These are phyloP conservation scores for Drosera spatulata DNA, from an alignment of 179 eudicot species.

Conservation along the genomic window DNA sequence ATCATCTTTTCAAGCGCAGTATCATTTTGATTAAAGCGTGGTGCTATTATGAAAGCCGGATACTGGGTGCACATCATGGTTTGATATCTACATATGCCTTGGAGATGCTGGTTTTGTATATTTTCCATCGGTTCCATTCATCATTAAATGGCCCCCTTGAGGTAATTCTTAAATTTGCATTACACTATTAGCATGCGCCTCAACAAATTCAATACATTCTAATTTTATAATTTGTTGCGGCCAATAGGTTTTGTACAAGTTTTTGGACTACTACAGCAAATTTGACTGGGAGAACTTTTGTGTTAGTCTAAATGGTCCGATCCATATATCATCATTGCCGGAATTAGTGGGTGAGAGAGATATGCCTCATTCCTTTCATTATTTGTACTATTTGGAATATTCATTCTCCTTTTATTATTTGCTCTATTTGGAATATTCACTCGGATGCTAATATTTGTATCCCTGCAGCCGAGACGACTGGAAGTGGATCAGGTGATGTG, in stretches of 20 bases:
- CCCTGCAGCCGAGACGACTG: slow-evolving; percentile 62
- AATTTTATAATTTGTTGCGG: slow-evolving; percentile 10
- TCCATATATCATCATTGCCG: slow-evolving; percentile 57
- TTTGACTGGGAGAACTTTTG: slow-evolving; percentile 87
- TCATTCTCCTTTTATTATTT: not conserved
- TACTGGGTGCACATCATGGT: slow-evolving; percentile 96
- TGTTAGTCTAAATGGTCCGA: slow-evolving; percentile 67
- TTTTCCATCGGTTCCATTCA: slow-evolving; percentile 78
- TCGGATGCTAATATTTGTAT: not conserved
- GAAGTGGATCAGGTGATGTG: slow-evolving; percentile 35
- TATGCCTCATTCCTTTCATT: not conserved
- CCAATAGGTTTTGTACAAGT: slow-evolving; percentile 67
- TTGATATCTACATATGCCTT: slow-evolving; percentile 92
- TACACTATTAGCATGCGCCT: no score
- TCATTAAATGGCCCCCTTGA: slow-evolving; percentile 74
- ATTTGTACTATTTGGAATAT: not conserved
- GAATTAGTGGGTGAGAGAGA: slow-evolving; percentile 51
- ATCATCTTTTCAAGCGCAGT: slow-evolving; percentile 88
- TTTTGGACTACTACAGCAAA: slow-evolving; percentile 87
- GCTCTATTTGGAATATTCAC: no score
- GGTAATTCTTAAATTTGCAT: slow-evolving; percentile 32
- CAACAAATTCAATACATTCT: no score
- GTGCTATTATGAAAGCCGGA: slow-evolving; percentile 98
- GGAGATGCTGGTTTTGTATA: slow-evolving; percentile 83
- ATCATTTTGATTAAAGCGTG: slow-evolving; percentile 89